A percentile compares a stretch with the other conserved stretches of the same genome.
Evolutionary conservation across 306 rosid species (phyloP).

Genomic region (Delonix regia): DNA sequence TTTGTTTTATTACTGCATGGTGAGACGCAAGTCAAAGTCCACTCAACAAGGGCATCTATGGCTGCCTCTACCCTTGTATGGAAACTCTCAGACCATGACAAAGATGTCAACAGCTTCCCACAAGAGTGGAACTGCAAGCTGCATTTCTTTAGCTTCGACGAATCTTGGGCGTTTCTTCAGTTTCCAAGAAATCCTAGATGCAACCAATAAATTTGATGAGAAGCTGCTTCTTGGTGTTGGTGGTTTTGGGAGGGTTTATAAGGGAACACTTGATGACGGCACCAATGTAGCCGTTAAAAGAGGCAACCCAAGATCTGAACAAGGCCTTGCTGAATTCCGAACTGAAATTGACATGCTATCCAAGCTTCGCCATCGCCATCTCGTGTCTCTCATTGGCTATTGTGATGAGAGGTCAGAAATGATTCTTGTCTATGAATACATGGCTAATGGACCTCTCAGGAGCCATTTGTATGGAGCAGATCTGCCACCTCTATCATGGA

Average conservation of each 20-base stretch:
- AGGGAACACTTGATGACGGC: conserved; percentile 93
- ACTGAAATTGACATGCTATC: conserved; percentile 97
- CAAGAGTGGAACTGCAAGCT: conserved; percentile 91
- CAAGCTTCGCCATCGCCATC: conserved; percentile 96
- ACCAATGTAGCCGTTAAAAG: conserved; percentile 85
- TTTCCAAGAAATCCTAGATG: conserved; percentile 86
- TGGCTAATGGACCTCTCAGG: conserved; percentile 97
- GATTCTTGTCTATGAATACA: conserved; percentile 95
- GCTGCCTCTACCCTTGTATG: conserved; percentile 85
- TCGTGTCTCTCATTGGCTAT: conserved; percentile 94
- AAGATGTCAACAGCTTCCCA: conserved; percentile 79
- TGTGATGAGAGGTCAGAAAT: conserved; percentile 96
- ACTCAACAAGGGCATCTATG: conserved; percentile 68
- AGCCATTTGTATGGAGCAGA: conserved; percentile 94
- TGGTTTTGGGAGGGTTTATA: conserved; percentile 90
- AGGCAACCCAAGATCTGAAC: conserved; percentile 93
- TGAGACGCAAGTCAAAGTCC: conserved; percentile 51
- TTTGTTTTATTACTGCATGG: conserved; percentile 60
- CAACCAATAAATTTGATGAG: conserved; percentile 90
- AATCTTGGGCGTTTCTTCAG: conserved; percentile 77
- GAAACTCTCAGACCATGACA: conserved; percentile 87
- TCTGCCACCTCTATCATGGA: conserved; percentile 81
- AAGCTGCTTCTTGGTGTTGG: conserved; percentile 88
- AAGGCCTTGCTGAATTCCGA: conserved; percentile 92
- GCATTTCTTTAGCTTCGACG: conserved; percentile 78